Evolutionary conservation across 2,329 filamentous ascomycete species (phyloP).

Genomic region (Apiospora pterosperma): DNA sequence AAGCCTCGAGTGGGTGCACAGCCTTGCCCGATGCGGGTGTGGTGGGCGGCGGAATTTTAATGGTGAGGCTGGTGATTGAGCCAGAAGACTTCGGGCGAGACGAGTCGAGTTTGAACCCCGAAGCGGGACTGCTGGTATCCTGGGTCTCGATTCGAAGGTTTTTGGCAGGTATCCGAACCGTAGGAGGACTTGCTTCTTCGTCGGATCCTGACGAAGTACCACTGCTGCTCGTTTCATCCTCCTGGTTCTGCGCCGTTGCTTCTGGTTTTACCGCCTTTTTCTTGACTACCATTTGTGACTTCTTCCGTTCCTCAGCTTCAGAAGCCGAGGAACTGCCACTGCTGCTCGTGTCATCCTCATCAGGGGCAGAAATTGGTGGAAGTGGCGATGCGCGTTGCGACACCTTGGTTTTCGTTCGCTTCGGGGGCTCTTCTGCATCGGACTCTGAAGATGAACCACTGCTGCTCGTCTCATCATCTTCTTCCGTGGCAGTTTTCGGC

Average conservation of each 20-base stretch:
- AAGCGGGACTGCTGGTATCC: conserved; percentile 13
- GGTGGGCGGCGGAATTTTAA: conserved; percentile 52
- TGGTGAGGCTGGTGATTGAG: conserved; percentile 48
- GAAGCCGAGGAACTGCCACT: conserved; percentile 30
- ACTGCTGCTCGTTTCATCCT: conserved; percentile 32
- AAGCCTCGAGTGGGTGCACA: conserved; percentile 83
- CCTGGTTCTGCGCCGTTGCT: not conserved
- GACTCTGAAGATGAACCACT: conserved; percentile 30
- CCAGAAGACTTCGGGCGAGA: conserved; percentile 47
- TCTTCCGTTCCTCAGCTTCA: conserved; percentile 12
- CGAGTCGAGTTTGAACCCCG: conserved; percentile 25
- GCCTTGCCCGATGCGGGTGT: conserved; percentile 39
- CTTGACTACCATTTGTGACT: not conserved
- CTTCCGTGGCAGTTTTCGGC: conserved; percentile 14
- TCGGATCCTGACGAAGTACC: conserved; percentile 24
- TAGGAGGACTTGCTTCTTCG: conserved; percentile 11
- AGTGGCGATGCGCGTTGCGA: not conserved
- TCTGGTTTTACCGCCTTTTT: not conserved
- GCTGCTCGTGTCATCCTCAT: conserved; percentile 29
- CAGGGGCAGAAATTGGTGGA: not conserved
- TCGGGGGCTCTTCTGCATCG: conserved; percentile 14
- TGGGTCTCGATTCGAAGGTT: conserved; percentile 17
- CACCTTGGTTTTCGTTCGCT: not conserved
- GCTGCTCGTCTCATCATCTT: conserved; percentile 29
- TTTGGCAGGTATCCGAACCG: conserved; percentile 10